Percentiles rank a stretch among this genome's conserved stretches.
phyloP scores from a whole-genome alignment of 345 rosid genomes.

The Brassica cretica region DNA sequence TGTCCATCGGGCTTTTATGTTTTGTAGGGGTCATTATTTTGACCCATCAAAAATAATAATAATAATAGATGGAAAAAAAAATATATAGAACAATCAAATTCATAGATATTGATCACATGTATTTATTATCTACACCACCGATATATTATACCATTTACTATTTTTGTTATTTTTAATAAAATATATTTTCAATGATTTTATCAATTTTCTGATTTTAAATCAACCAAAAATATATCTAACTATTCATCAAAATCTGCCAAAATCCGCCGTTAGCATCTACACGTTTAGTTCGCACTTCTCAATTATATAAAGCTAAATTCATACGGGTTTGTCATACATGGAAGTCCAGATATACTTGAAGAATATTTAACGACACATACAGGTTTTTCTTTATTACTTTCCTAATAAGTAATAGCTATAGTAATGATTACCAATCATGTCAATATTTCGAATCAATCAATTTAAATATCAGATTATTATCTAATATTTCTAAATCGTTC shows the following conservation, averaged over 20 bases:
- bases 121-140: neutral
- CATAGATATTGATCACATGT: neutral
- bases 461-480: neutral
- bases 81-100: neutral
- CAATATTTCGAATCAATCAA: constrained; percentile 4
- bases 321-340: constrained; percentile 11
- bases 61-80: too few species aligned
- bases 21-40: too few species aligned
- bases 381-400: neutral
- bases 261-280: constrained; percentile 12
- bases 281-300: constrained; percentile 7
- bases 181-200: neutral
- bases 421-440: constrained; percentile 2
- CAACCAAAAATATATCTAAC: neutral
- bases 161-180: neutral
- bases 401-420: neutral
- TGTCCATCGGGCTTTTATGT: too few species aligned
- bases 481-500: neutral
- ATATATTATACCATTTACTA: neutral
- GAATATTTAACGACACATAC: constrained; percentile 1
- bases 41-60: too few species aligned
- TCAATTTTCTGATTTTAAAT: neutral
- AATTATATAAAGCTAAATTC: neutral
- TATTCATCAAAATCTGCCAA: neutral
- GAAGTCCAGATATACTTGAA: constrained; percentile 9